Base-by-base conservation (phyloP, 148 eudicot species). In the Agrostemma githago region DNA sequence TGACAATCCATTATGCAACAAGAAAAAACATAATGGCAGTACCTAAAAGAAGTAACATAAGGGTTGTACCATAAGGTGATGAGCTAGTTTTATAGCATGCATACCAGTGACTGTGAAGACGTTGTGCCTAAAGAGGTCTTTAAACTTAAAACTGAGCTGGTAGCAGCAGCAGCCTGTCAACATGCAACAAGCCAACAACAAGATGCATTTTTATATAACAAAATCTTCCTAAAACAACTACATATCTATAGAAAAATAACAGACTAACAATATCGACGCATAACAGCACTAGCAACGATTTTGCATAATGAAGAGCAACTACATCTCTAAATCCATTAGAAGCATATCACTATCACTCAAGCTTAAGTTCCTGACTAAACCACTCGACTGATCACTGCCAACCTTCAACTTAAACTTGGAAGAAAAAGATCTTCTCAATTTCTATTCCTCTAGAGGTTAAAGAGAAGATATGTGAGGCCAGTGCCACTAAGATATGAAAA, bases 41-140 rank as follows among this genome's bases (percentile, higher is more conserved):
- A 26, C 34, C 34, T 26, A 26, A 26, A 1, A 26, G n/a, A 2
- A 48, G 54, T 48, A 48, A 48, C 12, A 48, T 48, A 48, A 48
- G 14, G 12, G 54, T 48, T 8, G 14, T 48, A 48, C 9, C 54
- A 48, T 9, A 8, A 10, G 54, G 54, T 48, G 12, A 48, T 8
- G 54, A 48, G 54, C 54, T 48, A 48, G 54, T 9, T 10, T 4
- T 48, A 9, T 48, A 48, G 54, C 54, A 48, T 10, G 66, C 93
- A 81, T 92, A 96, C 99, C 86, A 86, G 75, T 51, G 81, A 74
- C 76, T 75, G 90, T 76, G 88, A 84, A 66, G 96, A 76, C 17
- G 87, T 43, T 72, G 89, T 65, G 60, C 80, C 73, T 84, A 84
- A 41, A 66, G 93, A 80, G 61, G 89, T 85, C 87, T 95, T 95